Percentiles rank a stretch among this genome's conserved stretches.
phyloP scores from a whole-genome alignment of 208 protist species.

The Tritrichomonas foetus region DNA sequence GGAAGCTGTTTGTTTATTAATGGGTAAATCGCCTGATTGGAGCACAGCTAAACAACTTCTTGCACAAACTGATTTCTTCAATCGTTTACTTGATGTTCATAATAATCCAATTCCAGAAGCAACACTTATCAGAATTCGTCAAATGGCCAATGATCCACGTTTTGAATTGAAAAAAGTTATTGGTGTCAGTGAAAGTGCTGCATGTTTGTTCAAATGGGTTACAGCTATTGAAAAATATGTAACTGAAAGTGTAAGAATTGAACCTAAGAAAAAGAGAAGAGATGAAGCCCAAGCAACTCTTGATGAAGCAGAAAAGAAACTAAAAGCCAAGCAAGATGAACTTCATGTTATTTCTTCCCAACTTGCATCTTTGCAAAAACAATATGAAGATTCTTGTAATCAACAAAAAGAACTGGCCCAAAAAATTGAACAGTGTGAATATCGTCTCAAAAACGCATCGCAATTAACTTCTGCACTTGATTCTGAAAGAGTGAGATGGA shows the following conservation, averaged over 20 bases:
- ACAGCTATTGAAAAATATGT: conserved; percentile 66
- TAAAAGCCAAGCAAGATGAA: conserved; percentile 52
- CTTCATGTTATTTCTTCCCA: conserved; percentile 81
- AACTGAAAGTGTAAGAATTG: conserved; percentile 85
- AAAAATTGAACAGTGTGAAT: conserved; percentile 48
- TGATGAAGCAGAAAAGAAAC: conserved; percentile 41
- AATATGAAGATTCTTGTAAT: conserved; percentile 84
- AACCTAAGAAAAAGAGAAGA: conserved; percentile 84
- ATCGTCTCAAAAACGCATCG: conserved; percentile 64
- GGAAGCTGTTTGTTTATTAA: conserved; percentile 41
- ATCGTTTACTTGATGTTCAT: conserved; percentile 84
- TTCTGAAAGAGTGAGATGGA: conserved; percentile 85
- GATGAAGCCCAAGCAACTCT: conserved; percentile 76
- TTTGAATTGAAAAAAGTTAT: conserved; percentile 33
- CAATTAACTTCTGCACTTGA: conserved; percentile 84
- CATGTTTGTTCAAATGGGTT: conserved; percentile 62
- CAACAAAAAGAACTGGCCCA: conserved; percentile 65
- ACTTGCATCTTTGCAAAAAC: conserved; percentile 73
- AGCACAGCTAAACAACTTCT: conserved; percentile 54
- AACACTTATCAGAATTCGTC: conserved; percentile 81
- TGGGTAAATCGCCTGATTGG: background rate
- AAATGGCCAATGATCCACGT: conserved; percentile 77
- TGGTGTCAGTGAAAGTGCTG: conserved; percentile 50
- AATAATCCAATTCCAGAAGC: conserved; percentile 87
- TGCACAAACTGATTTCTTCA: conserved; percentile 84